Evolutionary conservation across 1,139 yeast species (phyloP).

Genomic region (Kodamaea anthophila): DNA sequence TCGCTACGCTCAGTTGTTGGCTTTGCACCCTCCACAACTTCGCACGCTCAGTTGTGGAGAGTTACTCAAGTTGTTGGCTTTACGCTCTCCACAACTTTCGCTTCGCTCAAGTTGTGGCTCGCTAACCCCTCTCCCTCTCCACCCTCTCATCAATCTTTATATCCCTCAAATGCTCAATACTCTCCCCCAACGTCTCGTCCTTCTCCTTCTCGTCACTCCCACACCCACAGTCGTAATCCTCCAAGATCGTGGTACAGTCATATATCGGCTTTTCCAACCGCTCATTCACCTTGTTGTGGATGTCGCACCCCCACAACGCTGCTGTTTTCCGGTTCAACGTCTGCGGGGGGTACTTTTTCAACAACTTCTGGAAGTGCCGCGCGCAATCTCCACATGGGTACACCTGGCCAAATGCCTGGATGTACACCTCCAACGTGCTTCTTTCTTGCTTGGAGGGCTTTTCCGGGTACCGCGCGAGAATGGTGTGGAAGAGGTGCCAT

Average conservation of each 20-base stretch:
- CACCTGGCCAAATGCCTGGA: conserved; percentile 62
- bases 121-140: conserved; percentile 4
- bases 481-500: conserved; percentile 84
- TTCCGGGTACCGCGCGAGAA: conserved; percentile 87
- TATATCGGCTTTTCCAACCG: conserved; percentile 63
- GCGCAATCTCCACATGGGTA: conserved; percentile 97
- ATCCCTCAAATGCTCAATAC: conserved; percentile 31
- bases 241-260: conserved; percentile 79
- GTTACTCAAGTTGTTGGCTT: too few species aligned
- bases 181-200: conserved; percentile 34
- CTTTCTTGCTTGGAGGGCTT: conserved; percentile 61
- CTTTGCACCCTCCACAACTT: too few species aligned
- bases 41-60: too few species aligned
- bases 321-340: conserved; percentile 71
- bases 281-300: conserved; percentile 84
- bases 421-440: conserved; percentile 50
- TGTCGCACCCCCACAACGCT: conserved; percentile 92
- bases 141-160: conserved; percentile 36
- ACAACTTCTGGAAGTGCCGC: conserved; percentile 69
- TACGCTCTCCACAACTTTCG: too few species aligned
- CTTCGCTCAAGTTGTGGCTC: too few species aligned
- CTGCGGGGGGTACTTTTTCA: conserved; percentile 79
- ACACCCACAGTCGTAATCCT: conserved; percentile 95
- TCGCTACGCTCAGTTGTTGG: too few species aligned
- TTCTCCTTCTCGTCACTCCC: conserved; percentile 59